These are phyloP conservation scores for Aspergillus sp. DNA, from an alignment of 2,329 filamentous ascomycete genomes.

Conservation along the genomic window DNA sequence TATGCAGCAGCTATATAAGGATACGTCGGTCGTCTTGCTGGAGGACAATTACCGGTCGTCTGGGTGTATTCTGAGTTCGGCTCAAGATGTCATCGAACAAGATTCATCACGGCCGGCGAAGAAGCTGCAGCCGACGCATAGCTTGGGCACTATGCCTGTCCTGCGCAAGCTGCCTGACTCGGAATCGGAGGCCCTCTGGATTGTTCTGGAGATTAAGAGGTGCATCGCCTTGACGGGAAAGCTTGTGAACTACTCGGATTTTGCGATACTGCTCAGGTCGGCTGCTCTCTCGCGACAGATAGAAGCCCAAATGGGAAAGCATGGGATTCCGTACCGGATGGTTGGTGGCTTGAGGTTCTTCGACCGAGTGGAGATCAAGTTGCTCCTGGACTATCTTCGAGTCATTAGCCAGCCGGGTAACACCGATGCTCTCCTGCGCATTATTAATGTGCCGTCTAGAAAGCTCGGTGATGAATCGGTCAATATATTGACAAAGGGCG, in stretches of 20 bases:
- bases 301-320: conserved; percentile 76
- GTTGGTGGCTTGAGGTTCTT: conserved; percentile 90
- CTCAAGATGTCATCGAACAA: conserved; percentile 86
- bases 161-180: conserved; percentile 72
- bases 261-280: conserved; percentile 85
- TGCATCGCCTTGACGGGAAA: conserved; percentile 69
- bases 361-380: conserved; percentile 84
- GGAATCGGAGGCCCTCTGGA: conserved; percentile 79
- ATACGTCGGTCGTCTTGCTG: conserved; percentile 78
- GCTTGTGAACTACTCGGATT: conserved; percentile 73
- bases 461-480: conserved; percentile 80
- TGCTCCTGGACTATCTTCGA: conserved; percentile 83
- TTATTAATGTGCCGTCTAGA: conserved; percentile 81
- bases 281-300: conserved; percentile 81
- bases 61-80: conserved; percentile 75
- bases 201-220: conserved; percentile 79
- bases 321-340: conserved; percentile 87
- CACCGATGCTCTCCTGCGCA: conserved; percentile 79
- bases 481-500: conserved; percentile 73
- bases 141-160: conserved; percentile 76
- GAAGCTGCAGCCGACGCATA: conserved; percentile 75
- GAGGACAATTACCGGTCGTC: conserved; percentile 96
- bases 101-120: conserved; percentile 80
- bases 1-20: conserved; percentile 73
- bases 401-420: conserved; percentile 82